phyloP scores from a whole-genome alignment of 371 early-diverging fungal genomes.

The Lichtheimia hyalospora region DNA sequence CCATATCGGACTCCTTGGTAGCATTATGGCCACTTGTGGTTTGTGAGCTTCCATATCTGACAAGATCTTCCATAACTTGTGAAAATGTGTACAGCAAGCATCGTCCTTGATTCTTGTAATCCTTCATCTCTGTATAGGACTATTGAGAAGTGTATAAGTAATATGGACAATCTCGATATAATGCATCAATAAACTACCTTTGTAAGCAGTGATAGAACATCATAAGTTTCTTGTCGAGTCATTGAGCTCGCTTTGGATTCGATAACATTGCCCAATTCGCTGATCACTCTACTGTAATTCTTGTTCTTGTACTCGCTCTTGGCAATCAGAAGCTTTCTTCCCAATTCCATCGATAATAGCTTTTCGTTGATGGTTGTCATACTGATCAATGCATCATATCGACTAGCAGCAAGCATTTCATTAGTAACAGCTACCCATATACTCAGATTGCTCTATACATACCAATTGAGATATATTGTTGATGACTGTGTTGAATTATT shows the following conservation, averaged over 20 bases:
- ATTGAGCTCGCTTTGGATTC: conserved; percentile 1
- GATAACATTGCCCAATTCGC: conserved; percentile 30
- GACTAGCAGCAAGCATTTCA: conserved; percentile 19
- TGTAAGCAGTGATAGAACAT: conserved; percentile 31
- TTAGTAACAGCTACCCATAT: background rate
- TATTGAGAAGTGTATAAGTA: conserved; percentile 11
- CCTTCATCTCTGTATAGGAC: conserved; percentile 26
- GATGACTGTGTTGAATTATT: conserved; percentile 1
- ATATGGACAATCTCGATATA: background rate
- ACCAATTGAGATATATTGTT: conserved; percentile 39
- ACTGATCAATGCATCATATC: conserved; percentile 44
- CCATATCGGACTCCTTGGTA: conserved; percentile 26
- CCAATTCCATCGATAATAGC: conserved; percentile 23
- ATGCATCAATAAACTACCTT: conserved; percentile 22
- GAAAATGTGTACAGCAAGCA: conserved; percentile 27
- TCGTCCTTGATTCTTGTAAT: conserved; percentile 31
- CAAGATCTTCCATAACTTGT: conserved; percentile 19
- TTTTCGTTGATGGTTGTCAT: conserved; percentile 26
- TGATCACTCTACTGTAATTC: conserved; percentile 47
- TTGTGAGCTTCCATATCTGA: conserved; percentile 27
- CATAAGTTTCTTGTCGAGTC: conserved; percentile 22
- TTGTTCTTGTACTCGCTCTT: conserved; percentile 35
- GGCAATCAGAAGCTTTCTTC: conserved; percentile 37
- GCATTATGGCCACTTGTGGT: background rate
- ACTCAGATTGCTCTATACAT: background rate